Conservation (phyloP, 345 rosid species). For the Populus deltoides region DNA sequence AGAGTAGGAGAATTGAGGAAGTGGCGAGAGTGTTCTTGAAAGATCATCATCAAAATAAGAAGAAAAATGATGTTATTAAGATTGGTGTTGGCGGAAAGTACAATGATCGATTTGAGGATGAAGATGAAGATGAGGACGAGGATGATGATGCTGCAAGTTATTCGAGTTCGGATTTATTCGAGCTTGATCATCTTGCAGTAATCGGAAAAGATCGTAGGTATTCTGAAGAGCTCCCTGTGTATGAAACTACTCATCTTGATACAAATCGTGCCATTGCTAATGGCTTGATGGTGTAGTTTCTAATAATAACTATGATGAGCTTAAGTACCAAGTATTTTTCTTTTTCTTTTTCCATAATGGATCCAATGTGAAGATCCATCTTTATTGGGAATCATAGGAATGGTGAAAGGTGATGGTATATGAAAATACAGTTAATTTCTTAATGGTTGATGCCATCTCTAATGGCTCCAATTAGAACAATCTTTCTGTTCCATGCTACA, state of each 20-base stretch:
- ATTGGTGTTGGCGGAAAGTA: not conserved
- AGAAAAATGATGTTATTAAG: conserved; percentile 21
- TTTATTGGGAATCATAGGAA: not conserved
- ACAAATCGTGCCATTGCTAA: conserved; percentile 58
- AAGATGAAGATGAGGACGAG: conserved; percentile 7
- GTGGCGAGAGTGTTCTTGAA: conserved; percentile 46
- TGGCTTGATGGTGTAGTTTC: conserved; percentile 17
- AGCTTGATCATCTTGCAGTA: conserved; percentile 30
- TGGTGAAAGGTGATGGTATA: not conserved
- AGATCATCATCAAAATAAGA: conserved; percentile 33
- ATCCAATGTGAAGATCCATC: not conserved
- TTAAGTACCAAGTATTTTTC: not conserved
- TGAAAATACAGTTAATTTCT: not conserved
- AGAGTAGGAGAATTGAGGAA: conserved; percentile 41
- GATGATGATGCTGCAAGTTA: conserved; percentile 27
- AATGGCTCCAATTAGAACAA: not conserved
- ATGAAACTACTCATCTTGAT: conserved; percentile 54
- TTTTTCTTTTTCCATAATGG: not conserved
- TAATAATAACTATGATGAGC: not conserved
- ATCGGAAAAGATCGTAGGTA: conserved; percentile 30
- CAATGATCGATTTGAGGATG: not conserved
- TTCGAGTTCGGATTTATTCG: conserved; percentile 34
- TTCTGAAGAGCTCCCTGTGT: conserved; percentile 61
- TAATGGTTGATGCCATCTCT: not conserved
- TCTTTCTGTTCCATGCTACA: not conserved